Evolutionary conservation across 257 asterid species (phyloP), one percentile per base, ranked within the genome.

Genomic region (Striga asiatica): DNA sequence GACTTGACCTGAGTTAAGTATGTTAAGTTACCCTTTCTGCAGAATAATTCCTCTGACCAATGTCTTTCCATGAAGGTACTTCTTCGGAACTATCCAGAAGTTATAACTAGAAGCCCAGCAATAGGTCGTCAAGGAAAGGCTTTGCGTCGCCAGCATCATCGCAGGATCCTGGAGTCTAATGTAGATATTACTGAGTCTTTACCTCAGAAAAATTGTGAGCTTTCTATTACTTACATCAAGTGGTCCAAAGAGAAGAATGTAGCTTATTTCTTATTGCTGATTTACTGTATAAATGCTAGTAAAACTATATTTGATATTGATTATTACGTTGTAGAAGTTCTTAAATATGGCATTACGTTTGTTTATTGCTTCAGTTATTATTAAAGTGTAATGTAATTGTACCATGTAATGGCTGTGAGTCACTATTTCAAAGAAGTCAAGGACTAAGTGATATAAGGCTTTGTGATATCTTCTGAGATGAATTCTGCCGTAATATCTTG

Each of bases 101-200:
- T 66, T 54, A 67, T 80, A 65, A 54, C 4, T 29, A 66, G 60
- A 66, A 78, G 78, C 66, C 91, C 84, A 29, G 4, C 93, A 46
- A 70, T 89, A 64, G 98, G 96, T 63, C 98, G 94, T 50, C 98
- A 80, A 65, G 96, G 96, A 63, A 86, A 89, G 82, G 86, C 96
- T 74, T 66, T 89, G 58, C 94, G 96, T 47, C 95, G 96, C 74
- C 88, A 81, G 41, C 92, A 81, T 57, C 69, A 76, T 52, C 78
- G 72, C 58, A 81, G 82, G 71, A 70, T 70, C 71, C 74, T 75
- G 64, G 89, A 77, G 75, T 72, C 83, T 54, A 64, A 58, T 50
- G 73, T 67, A 60, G 70, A 69, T 50, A 41, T 31, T 38, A 59
- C 71, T 66, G 62, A 66, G 64, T 56, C 70, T 53, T 53, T 60